These are phyloP conservation scores for Cenchrus fungigraminus DNA, from an alignment of 176 grass and related monocot genomes.

Conservation along the genomic window DNA sequence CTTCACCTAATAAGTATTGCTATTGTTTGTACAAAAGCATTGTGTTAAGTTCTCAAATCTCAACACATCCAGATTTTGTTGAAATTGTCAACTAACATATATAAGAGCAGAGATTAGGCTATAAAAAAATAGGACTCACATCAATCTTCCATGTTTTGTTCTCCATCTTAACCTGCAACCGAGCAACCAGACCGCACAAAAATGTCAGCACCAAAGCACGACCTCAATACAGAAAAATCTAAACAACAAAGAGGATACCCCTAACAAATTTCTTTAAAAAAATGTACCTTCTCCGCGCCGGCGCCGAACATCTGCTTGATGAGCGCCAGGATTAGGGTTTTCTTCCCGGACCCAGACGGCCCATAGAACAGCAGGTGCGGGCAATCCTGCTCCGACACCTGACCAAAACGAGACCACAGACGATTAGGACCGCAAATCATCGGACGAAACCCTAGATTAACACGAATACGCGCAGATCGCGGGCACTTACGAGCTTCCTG, in stretches of 20 bases:
- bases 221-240: neutral
- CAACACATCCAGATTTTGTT: neutral
- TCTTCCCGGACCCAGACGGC: conserved; percentile 86
- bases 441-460: conserved; percentile 47
- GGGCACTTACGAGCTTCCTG: conserved; percentile 75
- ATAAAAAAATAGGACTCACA: conserved; percentile 54
- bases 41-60: neutral
- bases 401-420: neutral
- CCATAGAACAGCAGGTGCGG: conserved; percentile 98
- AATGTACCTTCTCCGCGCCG: conserved; percentile 69
- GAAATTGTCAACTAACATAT: neutral
- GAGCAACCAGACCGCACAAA: neutral
- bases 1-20: neutral
- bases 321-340: conserved; percentile 98
- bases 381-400: conserved; percentile 98
- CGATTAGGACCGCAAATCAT: neutral
- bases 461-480: neutral
- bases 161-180: conserved; percentile 92
- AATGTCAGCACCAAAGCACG: conserved; percentile 6
- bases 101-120: neutral
- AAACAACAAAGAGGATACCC: neutral
- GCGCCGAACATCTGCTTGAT: conserved; percentile 94
- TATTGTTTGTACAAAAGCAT: neutral
- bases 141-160: conserved; percentile 97
- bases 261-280: neutral